Conservation (phyloP, 805 yeast species). For the Wickerhamomyces queroliae region DNA sequence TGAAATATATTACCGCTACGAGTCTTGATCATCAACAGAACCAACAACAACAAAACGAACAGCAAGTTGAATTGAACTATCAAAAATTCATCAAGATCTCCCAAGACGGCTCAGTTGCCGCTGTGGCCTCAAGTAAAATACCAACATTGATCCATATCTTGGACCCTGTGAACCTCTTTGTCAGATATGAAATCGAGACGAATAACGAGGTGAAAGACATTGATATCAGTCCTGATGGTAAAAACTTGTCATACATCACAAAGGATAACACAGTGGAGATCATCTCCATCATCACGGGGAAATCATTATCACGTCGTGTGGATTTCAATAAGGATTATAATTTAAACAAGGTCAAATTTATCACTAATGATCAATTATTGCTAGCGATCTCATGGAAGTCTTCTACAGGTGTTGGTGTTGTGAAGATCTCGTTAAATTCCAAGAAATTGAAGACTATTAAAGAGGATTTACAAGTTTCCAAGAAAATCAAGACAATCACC, state of each 20-base stretch:
- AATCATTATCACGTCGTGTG: conserved; percentile 25
- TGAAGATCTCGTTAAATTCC: conserved; percentile 11
- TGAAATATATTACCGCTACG: conserved; percentile 59
- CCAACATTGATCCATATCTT: conserved; percentile 67
- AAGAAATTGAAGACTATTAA: conserved; percentile 15
- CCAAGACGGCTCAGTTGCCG: conserved; percentile 55
- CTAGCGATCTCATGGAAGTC: conserved; percentile 9
- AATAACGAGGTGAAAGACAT: conserved; percentile 57
- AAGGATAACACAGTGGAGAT: conserved; percentile 38
- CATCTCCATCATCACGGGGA: conserved; percentile 35
- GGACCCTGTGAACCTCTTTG: conserved; percentile 50
- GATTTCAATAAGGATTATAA: conserved; percentile 27
- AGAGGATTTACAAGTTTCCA: conserved; percentile 10
- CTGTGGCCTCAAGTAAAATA: conserved; percentile 60
- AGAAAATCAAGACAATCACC: conserved; percentile 31
- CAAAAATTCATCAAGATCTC: conserved; percentile 56
- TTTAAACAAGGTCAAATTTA: conserved; percentile 30
- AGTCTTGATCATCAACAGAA: conserved; percentile 34
- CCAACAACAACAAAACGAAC: conserved; percentile 14
- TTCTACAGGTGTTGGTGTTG: conserved; percentile 11
- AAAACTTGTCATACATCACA: conserved; percentile 61
- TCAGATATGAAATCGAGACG: conserved; percentile 52
- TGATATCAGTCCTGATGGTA: conserved; percentile 66
- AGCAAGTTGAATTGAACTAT: conserved; percentile 44
- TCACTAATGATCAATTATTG: conserved; percentile 17